These are phyloP conservation scores for Kwoniella botswanensis DNA, from an alignment of 768 basidiomycete genomes.

Conservation along the genomic window DNA sequence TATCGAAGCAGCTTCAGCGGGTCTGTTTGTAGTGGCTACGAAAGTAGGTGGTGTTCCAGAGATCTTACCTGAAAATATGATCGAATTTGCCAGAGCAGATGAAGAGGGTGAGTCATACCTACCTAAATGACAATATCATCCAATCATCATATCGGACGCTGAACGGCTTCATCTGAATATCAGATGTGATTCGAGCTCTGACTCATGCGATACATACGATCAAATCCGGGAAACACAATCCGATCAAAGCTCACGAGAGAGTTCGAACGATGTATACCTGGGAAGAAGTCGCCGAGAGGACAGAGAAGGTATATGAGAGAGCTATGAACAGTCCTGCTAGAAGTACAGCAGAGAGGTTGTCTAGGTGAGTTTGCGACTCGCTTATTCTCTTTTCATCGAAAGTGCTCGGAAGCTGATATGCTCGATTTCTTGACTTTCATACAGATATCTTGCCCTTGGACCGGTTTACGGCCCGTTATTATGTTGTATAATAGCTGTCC, in stretches of 20 bases:
- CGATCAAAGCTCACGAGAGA: conserved; percentile 72
- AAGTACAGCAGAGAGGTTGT: conserved; percentile 78
- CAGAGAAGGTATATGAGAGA: conserved; percentile 78
- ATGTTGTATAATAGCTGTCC: conserved; percentile 82
- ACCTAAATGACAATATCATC: not conserved
- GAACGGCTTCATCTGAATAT: not conserved
- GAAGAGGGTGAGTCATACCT: conserved; percentile 75
- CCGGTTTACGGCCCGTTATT: conserved; percentile 84
- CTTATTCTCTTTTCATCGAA: not conserved
- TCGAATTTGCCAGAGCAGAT: conserved; percentile 90
- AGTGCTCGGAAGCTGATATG: not conserved
- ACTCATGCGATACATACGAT: conserved; percentile 78
- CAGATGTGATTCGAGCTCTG: conserved; percentile 80
- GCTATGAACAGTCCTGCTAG: conserved; percentile 69
- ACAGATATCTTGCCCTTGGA: conserved; percentile 72
- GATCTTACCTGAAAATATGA: conserved; percentile 90
- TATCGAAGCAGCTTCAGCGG: conserved; percentile 92
- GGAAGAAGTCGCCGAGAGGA: conserved; percentile 76
- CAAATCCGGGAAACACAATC: conserved; percentile 71
- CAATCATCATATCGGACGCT: not conserved
- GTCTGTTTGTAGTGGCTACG: conserved; percentile 91
- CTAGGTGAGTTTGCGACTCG: conserved; percentile 64
- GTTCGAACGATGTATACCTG: conserved; percentile 86
- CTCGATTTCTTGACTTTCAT: not conserved
- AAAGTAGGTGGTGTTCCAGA: conserved; percentile 95